These are phyloP conservation scores for Thinopyrum elongatum DNA, from an alignment of 176 grass and related monocot species.

Conservation along the genomic window DNA sequence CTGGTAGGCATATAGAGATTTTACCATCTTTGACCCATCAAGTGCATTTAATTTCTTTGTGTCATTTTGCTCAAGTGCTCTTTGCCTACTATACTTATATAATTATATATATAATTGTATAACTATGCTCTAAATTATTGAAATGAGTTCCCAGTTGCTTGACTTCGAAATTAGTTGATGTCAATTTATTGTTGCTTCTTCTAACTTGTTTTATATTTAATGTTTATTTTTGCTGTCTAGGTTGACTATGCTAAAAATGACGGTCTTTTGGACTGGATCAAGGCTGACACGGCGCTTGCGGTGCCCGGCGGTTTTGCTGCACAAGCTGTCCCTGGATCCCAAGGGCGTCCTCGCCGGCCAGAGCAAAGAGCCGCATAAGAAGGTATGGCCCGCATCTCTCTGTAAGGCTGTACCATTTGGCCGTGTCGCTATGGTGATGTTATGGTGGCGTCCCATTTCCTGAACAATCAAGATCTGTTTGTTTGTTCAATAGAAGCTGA, in stretches of 20 bases:
- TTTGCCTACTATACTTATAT: too few relatives aligned
- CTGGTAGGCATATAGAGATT: background rate
- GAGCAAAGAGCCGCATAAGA: constrained; percentile 33
- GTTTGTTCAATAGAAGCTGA: too few relatives aligned
- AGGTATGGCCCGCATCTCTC: constrained; percentile 16
- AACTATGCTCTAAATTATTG: background rate
- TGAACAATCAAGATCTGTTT: background rate
- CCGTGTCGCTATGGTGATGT: background rate
- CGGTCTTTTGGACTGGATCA: constrained; percentile 37
- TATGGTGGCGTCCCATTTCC: background rate
- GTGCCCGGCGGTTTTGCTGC: constrained; percentile 38
- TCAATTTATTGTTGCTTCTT: background rate
- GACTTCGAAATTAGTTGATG: background rate
- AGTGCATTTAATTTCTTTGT: background rate
- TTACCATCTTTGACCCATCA: background rate
- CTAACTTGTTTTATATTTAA: background rate
- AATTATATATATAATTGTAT: background rate
- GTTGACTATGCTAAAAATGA: constrained; percentile 44
- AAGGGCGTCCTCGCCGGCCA: constrained; percentile 34
- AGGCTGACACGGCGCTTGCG: too few relatives aligned
- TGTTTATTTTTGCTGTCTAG: constrained; percentile 33
- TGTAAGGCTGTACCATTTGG: background rate
- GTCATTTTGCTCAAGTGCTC: too few relatives aligned
- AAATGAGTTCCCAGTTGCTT: background rate
- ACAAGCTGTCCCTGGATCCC: too few relatives aligned